Base-by-base conservation (phyloP, 2,329 filamentous ascomycete genomes). In the Aotearoamyces nothofagi region DNA sequence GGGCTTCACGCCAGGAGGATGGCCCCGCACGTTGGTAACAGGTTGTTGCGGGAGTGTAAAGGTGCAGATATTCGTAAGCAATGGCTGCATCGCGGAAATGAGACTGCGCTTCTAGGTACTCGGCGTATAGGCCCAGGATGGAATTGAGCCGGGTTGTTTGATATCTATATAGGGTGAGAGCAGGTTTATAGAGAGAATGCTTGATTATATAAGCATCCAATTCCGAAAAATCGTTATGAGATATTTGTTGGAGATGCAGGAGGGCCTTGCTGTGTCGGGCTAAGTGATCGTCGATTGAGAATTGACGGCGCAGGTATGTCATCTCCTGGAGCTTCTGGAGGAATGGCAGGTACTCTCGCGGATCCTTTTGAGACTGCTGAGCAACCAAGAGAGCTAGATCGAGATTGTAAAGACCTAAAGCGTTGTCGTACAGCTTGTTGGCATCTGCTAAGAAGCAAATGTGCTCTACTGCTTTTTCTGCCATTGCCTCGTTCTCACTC, bases 371-470 rank as follows among this genome's bases (percentile, higher is more conserved):
- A 0, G 86, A 90, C 48, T 94, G 86, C 47, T 98, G 90, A 1
- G 90, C 90, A 9, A 98, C 81, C 5, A 94, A 62, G 8, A 98
- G 63, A 3, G 87, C 77, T 5, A 98, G 69, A 8, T 93, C 83
- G 3, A 98, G 68, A 45, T 96, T 76, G 49, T 98, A 98, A 3
- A 96, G 61, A 1, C 86, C 86, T 2, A 98, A 62, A 0, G 90
- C 81, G 35, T 86, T 76, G 36, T 94, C 82, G 45, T 93, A 98
- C 0, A 98, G 68, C 22, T 75, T 74, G 50, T 94, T 92, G 25
- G 92, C 78, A 52, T 98, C 90, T 1, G 86, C 82, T 23, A 98
- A 66, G 61, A 98, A 98, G 61, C 84, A 96, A 35, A 98, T 94
- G 46, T 98, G 90, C 49, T 94, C 84, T 13, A 94, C 78, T 0